Conservation (phyloP, 164 flowering plant genomes). For the Nymphaea thermarum region DNA sequence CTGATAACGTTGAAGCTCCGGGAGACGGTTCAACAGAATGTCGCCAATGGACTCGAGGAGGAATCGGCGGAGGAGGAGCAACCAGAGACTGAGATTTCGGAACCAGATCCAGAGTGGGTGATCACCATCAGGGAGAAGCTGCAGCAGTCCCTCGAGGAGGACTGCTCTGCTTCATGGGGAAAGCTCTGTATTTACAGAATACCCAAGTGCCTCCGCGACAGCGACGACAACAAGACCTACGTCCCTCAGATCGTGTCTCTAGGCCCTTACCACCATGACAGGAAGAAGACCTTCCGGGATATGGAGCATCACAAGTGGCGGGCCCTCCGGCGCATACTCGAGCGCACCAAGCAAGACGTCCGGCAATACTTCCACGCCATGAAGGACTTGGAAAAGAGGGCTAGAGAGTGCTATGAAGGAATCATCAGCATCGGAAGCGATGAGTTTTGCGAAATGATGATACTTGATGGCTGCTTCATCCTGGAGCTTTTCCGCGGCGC, state of each 20-base stretch:
- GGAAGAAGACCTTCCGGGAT: conserved; percentile 22
- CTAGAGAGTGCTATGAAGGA: conserved; percentile 55
- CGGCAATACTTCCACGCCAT: conserved; percentile 30
- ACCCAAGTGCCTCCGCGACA: conserved; percentile 34
- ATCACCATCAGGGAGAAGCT: conserved; percentile 57
- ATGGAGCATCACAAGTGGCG: conserved; percentile 70
- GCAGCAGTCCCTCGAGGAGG: conserved; percentile 47
- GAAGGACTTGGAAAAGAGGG: conserved; percentile 40
- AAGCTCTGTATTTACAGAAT: conserved; percentile 42
- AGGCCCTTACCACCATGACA: conserved; percentile 64
- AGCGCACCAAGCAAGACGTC: conserved; percentile 34
- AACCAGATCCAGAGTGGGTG: conserved; percentile 48
- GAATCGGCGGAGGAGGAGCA: not conserved
- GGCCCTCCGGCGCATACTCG: conserved; percentile 29
- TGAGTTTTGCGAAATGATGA: conserved; percentile 58
- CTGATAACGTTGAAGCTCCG: conserved; percentile 25
- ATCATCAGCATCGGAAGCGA: conserved; percentile 22
- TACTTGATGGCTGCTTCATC: conserved; percentile 56
- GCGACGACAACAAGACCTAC: conserved; percentile 44
- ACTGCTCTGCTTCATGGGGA: conserved; percentile 37
- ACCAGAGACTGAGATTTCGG: not conserved
- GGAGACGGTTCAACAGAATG: conserved; percentile 16
- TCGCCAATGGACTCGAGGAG: not conserved
- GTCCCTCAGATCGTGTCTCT: conserved; percentile 56
- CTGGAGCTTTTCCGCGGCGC: conserved; percentile 53